These are phyloP conservation scores for Fusarium concolor DNA, from an alignment of 2,329 filamentous ascomycete genomes.

Conservation along the genomic window DNA sequence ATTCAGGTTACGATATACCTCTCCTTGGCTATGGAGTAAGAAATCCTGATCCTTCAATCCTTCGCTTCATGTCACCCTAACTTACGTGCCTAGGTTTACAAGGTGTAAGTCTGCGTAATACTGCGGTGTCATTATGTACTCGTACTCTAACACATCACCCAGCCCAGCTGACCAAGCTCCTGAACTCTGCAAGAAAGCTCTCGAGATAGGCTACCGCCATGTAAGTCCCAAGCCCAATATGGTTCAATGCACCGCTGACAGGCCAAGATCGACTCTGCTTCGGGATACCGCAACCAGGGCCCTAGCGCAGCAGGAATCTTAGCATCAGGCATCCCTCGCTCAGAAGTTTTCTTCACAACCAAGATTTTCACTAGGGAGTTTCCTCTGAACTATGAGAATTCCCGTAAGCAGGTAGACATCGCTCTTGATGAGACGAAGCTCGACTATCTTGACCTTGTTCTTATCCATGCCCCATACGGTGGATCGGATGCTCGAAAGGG, in stretches of 20 bases:
- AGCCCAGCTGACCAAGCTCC: constrained; percentile 49
- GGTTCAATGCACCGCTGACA: background rate
- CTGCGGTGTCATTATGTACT: background rate
- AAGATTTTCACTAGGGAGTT: constrained; percentile 60
- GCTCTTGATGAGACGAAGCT: constrained; percentile 72
- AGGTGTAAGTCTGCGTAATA: constrained; percentile 57
- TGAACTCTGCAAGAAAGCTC: constrained; percentile 58
- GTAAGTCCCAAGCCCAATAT: constrained; percentile 46
- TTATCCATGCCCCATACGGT: constrained; percentile 72
- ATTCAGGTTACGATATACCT: constrained; percentile 66
- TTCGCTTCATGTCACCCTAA: no score
- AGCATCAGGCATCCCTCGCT: constrained; percentile 56
- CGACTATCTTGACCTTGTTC: constrained; percentile 74
- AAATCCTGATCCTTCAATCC: constrained; percentile 10
- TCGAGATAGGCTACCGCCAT: constrained; percentile 66
- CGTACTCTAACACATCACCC: constrained; percentile 7
- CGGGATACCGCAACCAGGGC: constrained; percentile 63
- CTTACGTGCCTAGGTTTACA: constrained; percentile 58
- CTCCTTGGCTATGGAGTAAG: constrained; percentile 66
- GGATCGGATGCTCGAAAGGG: constrained; percentile 67
- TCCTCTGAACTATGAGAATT: constrained; percentile 68
- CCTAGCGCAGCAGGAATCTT: constrained; percentile 60
- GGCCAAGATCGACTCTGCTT: constrained; percentile 64
- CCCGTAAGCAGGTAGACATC: constrained; percentile 71
- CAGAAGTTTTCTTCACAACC: constrained; percentile 66